A percentile compares a stretch with the other conserved stretches of the same genome.
Conservation (phyloP, 441 rosid species). For the Erodium trifolium region DNA sequence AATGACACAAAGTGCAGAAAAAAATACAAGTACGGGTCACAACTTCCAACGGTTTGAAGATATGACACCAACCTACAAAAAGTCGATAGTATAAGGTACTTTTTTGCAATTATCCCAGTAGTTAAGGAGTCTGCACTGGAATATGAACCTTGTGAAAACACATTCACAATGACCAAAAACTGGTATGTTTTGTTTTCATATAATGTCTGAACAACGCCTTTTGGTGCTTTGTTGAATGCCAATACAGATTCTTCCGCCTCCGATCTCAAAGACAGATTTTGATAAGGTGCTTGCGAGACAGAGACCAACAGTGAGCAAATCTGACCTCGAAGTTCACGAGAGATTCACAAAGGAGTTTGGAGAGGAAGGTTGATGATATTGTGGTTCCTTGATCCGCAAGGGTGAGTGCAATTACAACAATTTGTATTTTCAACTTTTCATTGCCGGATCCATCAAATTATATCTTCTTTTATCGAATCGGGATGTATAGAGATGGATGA, state of each 20-base stretch:
- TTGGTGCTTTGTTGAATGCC: slow-evolving; percentile 7
- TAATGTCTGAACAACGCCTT: background rate
- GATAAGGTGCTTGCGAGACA: slow-evolving; percentile 97
- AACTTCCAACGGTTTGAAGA: too few relatives aligned
- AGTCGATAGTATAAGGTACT: too few relatives aligned
- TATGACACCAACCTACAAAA: too few relatives aligned
- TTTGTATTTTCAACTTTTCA: slow-evolving; percentile 25
- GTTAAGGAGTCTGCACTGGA: too few relatives aligned
- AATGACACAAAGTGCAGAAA: too few relatives aligned
- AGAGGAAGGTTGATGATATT: slow-evolving; percentile 69
- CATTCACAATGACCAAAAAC: too few relatives aligned
- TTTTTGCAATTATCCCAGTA: too few relatives aligned
- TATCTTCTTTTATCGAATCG: too few relatives aligned
- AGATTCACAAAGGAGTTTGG: slow-evolving; percentile 36
- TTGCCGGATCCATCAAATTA: too few relatives aligned
- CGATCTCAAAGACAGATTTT: slow-evolving; percentile 73
- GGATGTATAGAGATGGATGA: too few relatives aligned
- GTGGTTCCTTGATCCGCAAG: slow-evolving; percentile 3
- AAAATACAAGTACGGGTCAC: too few relatives aligned
- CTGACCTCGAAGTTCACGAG: slow-evolving; percentile 87
- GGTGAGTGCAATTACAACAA: slow-evolving; percentile 26
- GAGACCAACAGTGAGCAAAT: slow-evolving; percentile 92
- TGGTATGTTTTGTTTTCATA: background rate
- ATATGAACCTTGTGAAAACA: too few relatives aligned
- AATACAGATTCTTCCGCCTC: slow-evolving; percentile 90